Evolutionary conservation across 495 filamentous ascomycete genomes (phyloP).

Genomic region (Neurospora sp.): DNA sequence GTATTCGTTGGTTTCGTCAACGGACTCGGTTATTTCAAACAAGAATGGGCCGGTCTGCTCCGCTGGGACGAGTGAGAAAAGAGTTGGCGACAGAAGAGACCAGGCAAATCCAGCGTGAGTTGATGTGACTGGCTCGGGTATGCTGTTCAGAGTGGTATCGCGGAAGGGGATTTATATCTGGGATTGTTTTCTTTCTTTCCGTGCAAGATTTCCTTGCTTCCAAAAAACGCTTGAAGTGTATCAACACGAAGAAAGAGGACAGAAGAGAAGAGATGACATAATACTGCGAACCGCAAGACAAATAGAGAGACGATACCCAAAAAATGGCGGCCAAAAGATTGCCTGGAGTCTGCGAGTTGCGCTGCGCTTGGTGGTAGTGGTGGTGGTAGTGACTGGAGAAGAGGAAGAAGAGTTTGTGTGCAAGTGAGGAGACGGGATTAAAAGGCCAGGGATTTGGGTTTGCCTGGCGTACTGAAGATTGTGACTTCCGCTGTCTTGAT

Average conservation of each 20-base stretch:
- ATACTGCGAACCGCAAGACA: slow-evolving; percentile 9
- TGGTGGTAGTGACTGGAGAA: not conserved
- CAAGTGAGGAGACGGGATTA: not conserved
- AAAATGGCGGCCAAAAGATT: slow-evolving; percentile 19
- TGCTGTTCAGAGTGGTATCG: not conserved
- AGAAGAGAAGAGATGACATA: slow-evolving; percentile 14
- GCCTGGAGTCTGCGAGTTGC: slow-evolving; percentile 5
- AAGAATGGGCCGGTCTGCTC: not conserved
- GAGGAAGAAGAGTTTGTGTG: not conserved
- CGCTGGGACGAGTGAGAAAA: not conserved
- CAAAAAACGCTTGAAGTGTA: slow-evolving; percentile 14
- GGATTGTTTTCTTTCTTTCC: slow-evolving; percentile 1
- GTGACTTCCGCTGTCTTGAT: not conserved
- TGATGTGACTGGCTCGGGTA: not conserved
- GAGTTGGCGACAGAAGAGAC: not conserved
- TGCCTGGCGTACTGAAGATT: not conserved
- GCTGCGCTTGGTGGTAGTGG: not conserved
- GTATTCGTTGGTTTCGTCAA: not conserved
- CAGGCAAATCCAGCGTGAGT: not conserved
- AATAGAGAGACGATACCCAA: slow-evolving; percentile 14
- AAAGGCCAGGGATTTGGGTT: not conserved
- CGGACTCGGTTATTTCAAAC: not conserved
- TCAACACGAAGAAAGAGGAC: slow-evolving; percentile 3
- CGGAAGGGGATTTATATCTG: not conserved
- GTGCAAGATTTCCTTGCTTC: not conserved